Evolutionary conservation across 176 grass and related monocot species (phyloP), one percentile per base, ranked within the genome.

Genomic region (Melocanna baccifera): DNA sequence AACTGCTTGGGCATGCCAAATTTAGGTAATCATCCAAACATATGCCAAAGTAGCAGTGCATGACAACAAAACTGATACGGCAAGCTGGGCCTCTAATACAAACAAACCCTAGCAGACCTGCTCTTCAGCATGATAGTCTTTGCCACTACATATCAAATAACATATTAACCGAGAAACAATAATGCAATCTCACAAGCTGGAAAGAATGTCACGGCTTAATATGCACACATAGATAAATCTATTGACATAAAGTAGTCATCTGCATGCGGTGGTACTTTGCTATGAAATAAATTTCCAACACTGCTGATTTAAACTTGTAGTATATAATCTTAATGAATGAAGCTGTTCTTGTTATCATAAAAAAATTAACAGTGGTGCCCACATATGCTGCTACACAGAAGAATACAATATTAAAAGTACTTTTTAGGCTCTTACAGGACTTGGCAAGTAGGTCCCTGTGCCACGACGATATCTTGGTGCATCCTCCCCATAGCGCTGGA

Each of bases 361-460:
- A 45, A 16, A 13, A 61, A 25, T 19, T 29, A 73, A 50, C 13
- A 19, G 46, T 28, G 12, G 7, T 19, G n/a, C 28, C 14, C n/a
- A 39, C 19, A 3, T 28, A 73, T 50, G 23, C 22, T 48, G 14
- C 28, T 22, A 53, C 15, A 32, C 1, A 74, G 15, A 82, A 25
- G 14, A 19, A 53, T 50, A 42, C 22, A 26, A 75, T 75, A 75
- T 48, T 58, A 25, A 13, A 73, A 73, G 13, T 9, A 48, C 2
- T 9, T 53, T 57, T 53, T n/a, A 36, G 3, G 69, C 56, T 45
- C 90, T 92, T 92, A 92, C 90, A 82, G 90, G 83, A 78, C 79
- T 92, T 28, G 90, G 90, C 46, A 92, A 74, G 48, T 86, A 92
- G 40, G 90, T 89, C 69, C 90, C 90, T 37, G 90, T 92, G 73